phyloP scores from a whole-genome alignment of 1,139 yeast genomes.

The Scheffersomyces insectosa region DNA sequence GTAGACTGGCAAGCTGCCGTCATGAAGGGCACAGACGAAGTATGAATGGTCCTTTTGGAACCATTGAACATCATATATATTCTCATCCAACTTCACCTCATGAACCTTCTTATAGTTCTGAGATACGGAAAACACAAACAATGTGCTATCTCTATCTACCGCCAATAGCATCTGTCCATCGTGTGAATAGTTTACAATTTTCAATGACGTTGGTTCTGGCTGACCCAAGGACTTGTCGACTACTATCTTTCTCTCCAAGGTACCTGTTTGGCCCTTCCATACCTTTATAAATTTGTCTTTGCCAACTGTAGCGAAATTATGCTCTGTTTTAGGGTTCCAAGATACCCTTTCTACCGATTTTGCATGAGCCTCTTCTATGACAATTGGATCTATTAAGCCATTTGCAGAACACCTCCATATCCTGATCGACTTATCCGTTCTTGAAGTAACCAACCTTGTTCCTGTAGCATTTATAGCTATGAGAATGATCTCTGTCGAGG shows the following conservation, averaged over 20 bases:
- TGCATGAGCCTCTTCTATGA: conserved; percentile 46
- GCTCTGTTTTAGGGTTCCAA: conserved; percentile 62
- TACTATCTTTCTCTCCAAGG: conserved; percentile 33
- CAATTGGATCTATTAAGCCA: conserved; percentile 31
- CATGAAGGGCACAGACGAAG: conserved; percentile 40
- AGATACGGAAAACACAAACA: conserved; percentile 27
- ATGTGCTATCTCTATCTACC: conserved; percentile 39
- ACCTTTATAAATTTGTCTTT: conserved; percentile 52
- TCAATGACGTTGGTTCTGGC: conserved; percentile 17
- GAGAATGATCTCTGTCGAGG: conserved; percentile 32
- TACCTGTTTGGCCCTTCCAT: conserved; percentile 54
- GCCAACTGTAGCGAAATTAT: conserved; percentile 59
- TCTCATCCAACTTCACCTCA: conserved; percentile 23
- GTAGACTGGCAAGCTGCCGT: conserved; percentile 34
- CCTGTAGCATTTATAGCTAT: conserved; percentile 43
- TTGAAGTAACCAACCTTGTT: conserved; percentile 42
- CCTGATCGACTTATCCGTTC: conserved; percentile 48
- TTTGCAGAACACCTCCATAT: conserved; percentile 41
- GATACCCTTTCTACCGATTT: conserved; percentile 50
- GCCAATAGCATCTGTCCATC: conserved; percentile 57
- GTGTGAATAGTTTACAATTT: conserved; percentile 46
- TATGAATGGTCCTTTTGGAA: conserved; percentile 29
- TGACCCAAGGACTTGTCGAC: conserved; percentile 20
- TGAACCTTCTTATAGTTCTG: conserved; percentile 27
- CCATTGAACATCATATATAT: conserved; percentile 35